Base-by-base conservation (phyloP, 78 protist genomes). In the Diacronema lutheri region DNA sequence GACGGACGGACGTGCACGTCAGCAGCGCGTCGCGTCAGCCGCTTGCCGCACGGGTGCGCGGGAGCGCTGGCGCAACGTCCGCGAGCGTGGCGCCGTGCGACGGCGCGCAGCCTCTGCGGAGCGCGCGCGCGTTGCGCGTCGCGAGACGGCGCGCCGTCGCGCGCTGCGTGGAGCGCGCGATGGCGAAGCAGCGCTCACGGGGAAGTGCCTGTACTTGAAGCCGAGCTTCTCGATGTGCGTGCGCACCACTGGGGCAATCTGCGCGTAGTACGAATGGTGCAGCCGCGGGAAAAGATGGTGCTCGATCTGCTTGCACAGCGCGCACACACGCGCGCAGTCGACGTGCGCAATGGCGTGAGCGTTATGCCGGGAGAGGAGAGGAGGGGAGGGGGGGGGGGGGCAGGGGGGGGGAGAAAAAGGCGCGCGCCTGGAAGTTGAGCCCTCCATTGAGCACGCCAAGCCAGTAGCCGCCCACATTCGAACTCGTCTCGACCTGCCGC, bases 241-340 rank as follows among this genome's bases (percentile, higher is more conserved):
- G 74, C 55, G 33, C 20, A 92, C 92, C 14, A 88, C 73, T 1
- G 92, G 92, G 23, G 85, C 83, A 23, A 92, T 64, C 61, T 55
- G 26, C 50, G 83, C 61, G 69, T 92, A 92, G 90, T 84, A 84
- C 35, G 26, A 25, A 80, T 87, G 91, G 65, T 31, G 33, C 19
- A 92, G 46, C 35, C 91, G 83, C 29, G 95, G 95, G 80, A 90
- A 92, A 58, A 92, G 66, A 57, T 92, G 95, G 46, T 92, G 95
- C 86, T 88, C 95, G 33, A 83, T 92, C 84, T 92, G 93, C 71
- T 80, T 65, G 79, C 87, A 88, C 83, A 91, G 73, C 21, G 87
- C 93, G 14, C 10, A 56, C 60, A 10, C 10, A 16, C 60, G 60
- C 60, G 26, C 10, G 14, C 60, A 58, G 64, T 9, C 16, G 16